Percentiles rank a stretch among this genome's conserved stretches.
Conservation (phyloP, 2,329 filamentous ascomycete species). For the Incumbomyces lentus region DNA sequence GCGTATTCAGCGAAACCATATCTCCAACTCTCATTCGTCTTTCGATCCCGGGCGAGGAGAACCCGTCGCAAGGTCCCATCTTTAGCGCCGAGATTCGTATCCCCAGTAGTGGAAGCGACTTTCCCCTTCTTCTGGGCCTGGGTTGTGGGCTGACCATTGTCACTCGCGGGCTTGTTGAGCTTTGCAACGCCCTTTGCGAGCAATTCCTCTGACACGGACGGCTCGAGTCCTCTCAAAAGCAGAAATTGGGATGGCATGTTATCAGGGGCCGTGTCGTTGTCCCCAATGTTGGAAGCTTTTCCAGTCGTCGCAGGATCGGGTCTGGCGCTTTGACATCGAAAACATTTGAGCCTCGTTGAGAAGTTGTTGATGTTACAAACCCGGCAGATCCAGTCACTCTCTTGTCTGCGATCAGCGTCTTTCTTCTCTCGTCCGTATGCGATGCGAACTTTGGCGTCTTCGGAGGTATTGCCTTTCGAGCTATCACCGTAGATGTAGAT, state of each 20-base stretch:
- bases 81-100: slow-evolving; percentile 57
- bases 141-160: slow-evolving; percentile 32
- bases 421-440: slow-evolving; percentile 45
- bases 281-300: slow-evolving; percentile 42
- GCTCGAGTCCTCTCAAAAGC: slow-evolving; percentile 60
- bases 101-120: slow-evolving; percentile 45
- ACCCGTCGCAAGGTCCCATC: slow-evolving; percentile 67
- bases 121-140: slow-evolving; percentile 33
- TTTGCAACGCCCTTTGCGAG: slow-evolving; percentile 64
- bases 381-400: slow-evolving; percentile 49
- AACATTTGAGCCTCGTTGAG: slow-evolving; percentile 45
- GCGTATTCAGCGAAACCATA: slow-evolving; percentile 81
- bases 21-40: slow-evolving; percentile 61
- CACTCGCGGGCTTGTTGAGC: slow-evolving; percentile 50
- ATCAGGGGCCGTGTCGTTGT: slow-evolving; percentile 45
- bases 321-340: slow-evolving; percentile 46
- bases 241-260: slow-evolving; percentile 63
- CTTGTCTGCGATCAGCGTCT: slow-evolving; percentile 37
- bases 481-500: slow-evolving; percentile 38
- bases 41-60: slow-evolving; percentile 63
- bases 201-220: slow-evolving; percentile 60
- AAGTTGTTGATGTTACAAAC: slow-evolving; percentile 48
- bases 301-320: slow-evolving; percentile 22
- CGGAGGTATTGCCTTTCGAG: slow-evolving; percentile 23
- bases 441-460: slow-evolving; percentile 38